Base-by-base conservation (phyloP, 768 basidiomycete species). In the Lactarius deliciosus region DNA sequence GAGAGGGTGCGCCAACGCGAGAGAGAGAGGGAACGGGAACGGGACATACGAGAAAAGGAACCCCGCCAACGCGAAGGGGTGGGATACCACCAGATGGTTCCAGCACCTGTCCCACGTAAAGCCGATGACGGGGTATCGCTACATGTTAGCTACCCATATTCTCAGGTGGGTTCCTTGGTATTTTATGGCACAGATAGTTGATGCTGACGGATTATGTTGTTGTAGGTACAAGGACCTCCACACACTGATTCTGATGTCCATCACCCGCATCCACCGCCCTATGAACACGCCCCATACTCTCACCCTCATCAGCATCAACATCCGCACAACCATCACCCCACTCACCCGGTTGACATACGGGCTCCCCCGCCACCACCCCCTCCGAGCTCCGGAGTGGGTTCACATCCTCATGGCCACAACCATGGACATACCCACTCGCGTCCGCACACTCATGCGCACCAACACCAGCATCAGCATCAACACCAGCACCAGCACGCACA, bases 1-100 rank as follows among this genome's bases (percentile, higher is more conserved):
- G 74, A 71, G 13, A 74, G 74, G 65, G 72, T 74, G 36, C 71
- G 72, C 5, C 66, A 70, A 28, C 70, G 72, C 38, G 68, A 71
- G 15, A 62, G 64, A 41, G 64, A 62, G 40, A 64, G 72, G 47
- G 73, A 71, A 56, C 60, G 70, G 6, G 71, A 74, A 63, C 60
- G 60, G 32, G 70, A 67, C 56, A 53, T 69, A 64, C 64, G 65
- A 55, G 72, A 69, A 56, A 64, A 67, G 70, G 70, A 72, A 43
- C 57, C 68, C 16, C 56, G 64, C 45, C 71, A 72, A 65, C 73
- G 70, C 41, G 72, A 73, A 43, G 73, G 73, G 28, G 70, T 72
- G 66, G 72, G 74, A 13, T 70, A 66, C 30, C 72, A 61, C 34
- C 25, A 32, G 34, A 61, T 62, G 6, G 28, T 68, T 8, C 69